Conservation (phyloP, 208 protist species). For the Acanthamoeba healyi region DNA sequence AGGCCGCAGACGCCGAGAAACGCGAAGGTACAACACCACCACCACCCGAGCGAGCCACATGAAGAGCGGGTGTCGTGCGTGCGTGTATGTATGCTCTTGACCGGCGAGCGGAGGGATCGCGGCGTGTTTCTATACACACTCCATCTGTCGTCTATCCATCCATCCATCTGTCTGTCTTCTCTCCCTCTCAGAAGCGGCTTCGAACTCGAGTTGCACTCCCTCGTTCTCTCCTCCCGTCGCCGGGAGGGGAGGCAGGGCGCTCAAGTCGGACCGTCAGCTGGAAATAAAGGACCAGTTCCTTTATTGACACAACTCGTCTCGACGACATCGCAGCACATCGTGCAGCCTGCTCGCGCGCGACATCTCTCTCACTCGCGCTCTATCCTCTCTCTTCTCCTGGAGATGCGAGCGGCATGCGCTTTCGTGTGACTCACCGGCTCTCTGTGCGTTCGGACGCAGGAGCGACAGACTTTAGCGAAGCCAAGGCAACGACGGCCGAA, state of each 20-base stretch:
- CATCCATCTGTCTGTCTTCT: too few species aligned
- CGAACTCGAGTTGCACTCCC: too few species aligned
- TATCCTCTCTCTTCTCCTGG: neutral
- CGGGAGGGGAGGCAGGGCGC: too few species aligned
- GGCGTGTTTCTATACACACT: too few species aligned
- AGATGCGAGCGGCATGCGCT: too few species aligned
- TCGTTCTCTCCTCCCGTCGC: neutral
- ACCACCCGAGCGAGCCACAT: neutral
- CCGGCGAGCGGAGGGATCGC: too few species aligned
- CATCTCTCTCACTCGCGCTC: neutral
- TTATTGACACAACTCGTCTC: neutral
- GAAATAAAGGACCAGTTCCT: constrained; percentile 48
- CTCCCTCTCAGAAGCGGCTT: too few species aligned
- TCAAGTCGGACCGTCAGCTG: neutral
- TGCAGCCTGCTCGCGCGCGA: too few species aligned
- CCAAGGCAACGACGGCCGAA: neutral
- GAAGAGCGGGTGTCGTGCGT: neutral
- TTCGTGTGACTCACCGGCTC: too few species aligned
- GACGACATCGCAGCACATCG: too few species aligned
- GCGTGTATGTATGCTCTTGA: neutral
- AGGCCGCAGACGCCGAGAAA: neutral
- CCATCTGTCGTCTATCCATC: too few species aligned
- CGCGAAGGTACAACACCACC: constrained; percentile 11
- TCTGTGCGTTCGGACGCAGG: neutral
- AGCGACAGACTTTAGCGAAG: neutral